Evolutionary conservation across 2,329 filamentous ascomycete genomes (phyloP).

Genomic region (Chaetomium sp.): DNA sequence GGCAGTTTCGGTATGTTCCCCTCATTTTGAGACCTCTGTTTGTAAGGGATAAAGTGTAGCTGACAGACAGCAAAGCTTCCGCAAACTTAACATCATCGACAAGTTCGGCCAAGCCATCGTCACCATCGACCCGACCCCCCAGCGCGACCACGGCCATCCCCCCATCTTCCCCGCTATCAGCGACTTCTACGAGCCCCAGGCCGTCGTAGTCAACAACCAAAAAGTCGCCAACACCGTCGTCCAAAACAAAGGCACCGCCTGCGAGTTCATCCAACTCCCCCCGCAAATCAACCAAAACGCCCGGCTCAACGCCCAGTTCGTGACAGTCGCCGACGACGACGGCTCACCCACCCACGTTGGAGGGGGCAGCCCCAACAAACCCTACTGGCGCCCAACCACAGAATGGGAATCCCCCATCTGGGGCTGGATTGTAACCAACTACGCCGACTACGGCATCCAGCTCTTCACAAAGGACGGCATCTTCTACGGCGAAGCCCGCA

Average conservation of each 20-base stretch:
- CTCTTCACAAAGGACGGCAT: slow-evolving; percentile 35
- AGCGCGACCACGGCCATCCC: background rate
- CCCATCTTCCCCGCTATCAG: background rate
- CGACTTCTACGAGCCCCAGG: background rate
- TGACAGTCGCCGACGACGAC: slow-evolving; percentile 13
- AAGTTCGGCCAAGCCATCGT: slow-evolving; percentile 41
- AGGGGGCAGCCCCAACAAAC: background rate
- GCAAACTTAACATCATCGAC: slow-evolving; percentile 42
- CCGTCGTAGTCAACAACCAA: background rate
- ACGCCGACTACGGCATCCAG: slow-evolving; percentile 34
- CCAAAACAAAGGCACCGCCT: background rate
- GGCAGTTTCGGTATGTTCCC: slow-evolving; percentile 32
- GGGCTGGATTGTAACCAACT: slow-evolving; percentile 39
- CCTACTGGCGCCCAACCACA: slow-evolving; percentile 17
- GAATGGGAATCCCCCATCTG: slow-evolving; percentile 38
- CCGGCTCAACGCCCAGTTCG: slow-evolving; percentile 33
- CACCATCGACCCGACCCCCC: slow-evolving; percentile 26
- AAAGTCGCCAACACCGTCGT: background rate
- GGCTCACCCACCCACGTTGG: background rate
- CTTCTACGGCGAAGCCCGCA: slow-evolving; percentile 37
- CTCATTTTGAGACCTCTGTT: background rate
- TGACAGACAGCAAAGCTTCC: slow-evolving; percentile 25
- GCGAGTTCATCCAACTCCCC: background rate
- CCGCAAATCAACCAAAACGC: slow-evolving; percentile 34
- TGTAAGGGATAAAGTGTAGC: too few relatives aligned